Conservation (phyloP, 2,329 filamentous ascomycete genomes). For the Trichoderma brevicompactum region DNA sequence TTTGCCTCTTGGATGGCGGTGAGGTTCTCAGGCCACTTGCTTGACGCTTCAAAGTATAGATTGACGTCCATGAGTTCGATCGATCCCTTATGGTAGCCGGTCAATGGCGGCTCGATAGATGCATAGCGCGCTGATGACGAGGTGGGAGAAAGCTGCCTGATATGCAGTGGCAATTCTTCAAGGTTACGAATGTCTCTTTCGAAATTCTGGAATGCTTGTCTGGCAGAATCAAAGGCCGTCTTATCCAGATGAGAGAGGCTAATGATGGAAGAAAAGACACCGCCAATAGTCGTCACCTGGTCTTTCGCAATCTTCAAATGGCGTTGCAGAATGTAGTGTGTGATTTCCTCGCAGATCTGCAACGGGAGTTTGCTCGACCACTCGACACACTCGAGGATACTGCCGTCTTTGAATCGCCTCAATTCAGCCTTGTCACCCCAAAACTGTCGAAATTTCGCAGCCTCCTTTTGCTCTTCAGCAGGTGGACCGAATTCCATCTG, state of each 20-base stretch:
- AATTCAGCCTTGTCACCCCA: constrained; percentile 96
- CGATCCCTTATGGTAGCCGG: constrained; percentile 49
- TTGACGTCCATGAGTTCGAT: constrained; percentile 72
- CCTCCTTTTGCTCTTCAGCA: constrained; percentile 83
- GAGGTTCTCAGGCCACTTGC: constrained; percentile 90
- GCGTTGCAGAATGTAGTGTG: constrained; percentile 69
- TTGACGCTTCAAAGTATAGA: constrained; percentile 91
- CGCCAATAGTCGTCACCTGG: constrained; percentile 57
- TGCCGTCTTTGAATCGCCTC: constrained; percentile 92
- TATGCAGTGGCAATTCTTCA: constrained; percentile 83
- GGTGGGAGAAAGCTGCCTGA: constrained; percentile 77
- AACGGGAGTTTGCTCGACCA: constrained; percentile 71
- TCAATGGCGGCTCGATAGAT: constrained; percentile 54
- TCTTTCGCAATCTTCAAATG: constrained; percentile 67
- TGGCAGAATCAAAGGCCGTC: constrained; percentile 68
- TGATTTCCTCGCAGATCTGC: constrained; percentile 78
- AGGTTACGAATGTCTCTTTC: constrained; percentile 78
- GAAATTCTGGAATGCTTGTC: constrained; percentile 71
- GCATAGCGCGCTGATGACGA: constrained; percentile 75
- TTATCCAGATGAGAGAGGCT: constrained; percentile 53
- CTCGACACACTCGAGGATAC: constrained; percentile 87
- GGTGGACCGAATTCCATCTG: constrained; percentile 86
- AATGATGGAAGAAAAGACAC: constrained; percentile 56
- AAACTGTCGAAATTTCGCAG: constrained; percentile 81
- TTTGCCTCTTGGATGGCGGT: constrained; percentile 92